Evolutionary conservation across 164 flowering plant genomes (phyloP), one percentile per base, ranked within the genome.

Genomic region (Umbilicus rupestris): DNA sequence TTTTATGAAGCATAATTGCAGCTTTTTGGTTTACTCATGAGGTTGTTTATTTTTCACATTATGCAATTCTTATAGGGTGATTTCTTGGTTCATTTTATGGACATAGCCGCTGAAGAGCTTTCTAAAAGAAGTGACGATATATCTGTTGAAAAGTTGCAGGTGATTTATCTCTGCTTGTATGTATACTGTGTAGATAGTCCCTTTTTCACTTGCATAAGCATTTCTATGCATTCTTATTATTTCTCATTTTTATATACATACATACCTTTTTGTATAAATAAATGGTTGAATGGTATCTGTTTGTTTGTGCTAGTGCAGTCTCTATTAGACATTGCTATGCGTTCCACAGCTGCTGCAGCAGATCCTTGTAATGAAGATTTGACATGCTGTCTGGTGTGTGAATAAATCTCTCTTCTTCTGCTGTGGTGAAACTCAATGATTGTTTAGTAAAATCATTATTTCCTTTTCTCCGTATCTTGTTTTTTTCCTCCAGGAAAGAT

Each of bases 41-140:
- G 14, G 49, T 30, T 24, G 11, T 30, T 58, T 2, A 37, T 26
- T 44, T 22, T 46, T 52, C 1, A 7, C 24, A 26, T 24, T 33
- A 35, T 45, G 33, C 33, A 12, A 55, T 12, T 55, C 28, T 63
- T 52, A 14, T 82, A 90, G 97, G 99, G 96, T 69, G 99, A 95
- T 77, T 95, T 95, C 79, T 70, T 95, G 78, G 97, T 95, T 72
- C 97, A 95, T 81, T 95, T 95, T 72, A 88, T 92, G 96, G 97
- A 95, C 78, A 92, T 92, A 62, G 96, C 99, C 72, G 81, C 83
- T 66, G 99, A 94, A 68, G 96, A 94, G 75, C 96, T 91, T 42
- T 67, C 71, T 5, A 94, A 91, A 75, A 85, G 81, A 78, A 76
- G 77, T 70, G 94, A 87, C 73, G 94, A 86, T 29, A 84, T 92